Evolutionary conservation across 75 land plant species (phyloP).

Genomic region (Cunninghamia lanceolata): DNA sequence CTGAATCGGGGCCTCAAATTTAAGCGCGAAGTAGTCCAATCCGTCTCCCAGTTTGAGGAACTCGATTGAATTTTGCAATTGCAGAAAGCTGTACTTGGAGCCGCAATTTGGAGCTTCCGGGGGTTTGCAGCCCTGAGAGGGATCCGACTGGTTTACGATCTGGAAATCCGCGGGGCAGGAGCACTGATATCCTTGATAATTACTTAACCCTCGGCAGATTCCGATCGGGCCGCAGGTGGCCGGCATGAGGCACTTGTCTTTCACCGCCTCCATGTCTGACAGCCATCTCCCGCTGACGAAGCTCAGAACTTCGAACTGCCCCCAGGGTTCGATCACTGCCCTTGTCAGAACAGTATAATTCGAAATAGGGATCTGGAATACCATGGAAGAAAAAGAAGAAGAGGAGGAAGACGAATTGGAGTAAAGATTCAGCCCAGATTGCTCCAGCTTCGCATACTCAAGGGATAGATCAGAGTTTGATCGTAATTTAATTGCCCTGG

Average conservation of each 20-base stretch:
- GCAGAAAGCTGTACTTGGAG: background rate
- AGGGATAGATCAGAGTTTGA: slow-evolving; percentile 11
- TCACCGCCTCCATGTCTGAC: slow-evolving; percentile 12
- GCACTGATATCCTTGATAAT: slow-evolving; percentile 16
- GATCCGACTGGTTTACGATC: background rate
- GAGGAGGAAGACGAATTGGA: background rate
- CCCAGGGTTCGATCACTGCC: slow-evolving; percentile 14
- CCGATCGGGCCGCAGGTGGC: slow-evolving; percentile 43
- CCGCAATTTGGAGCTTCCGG: background rate
- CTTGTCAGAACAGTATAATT: slow-evolving; percentile 13
- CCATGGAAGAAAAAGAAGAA: background rate
- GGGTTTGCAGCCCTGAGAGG: slow-evolving; percentile 14
- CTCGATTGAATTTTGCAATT: background rate
- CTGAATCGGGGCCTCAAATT: slow-evolving; percentile 17
- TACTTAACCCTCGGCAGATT: slow-evolving; percentile 23
- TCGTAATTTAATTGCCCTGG: slow-evolving; percentile 14
- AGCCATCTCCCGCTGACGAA: background rate
- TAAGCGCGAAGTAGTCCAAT: slow-evolving; percentile 33
- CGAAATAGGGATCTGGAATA: slow-evolving; percentile 7
- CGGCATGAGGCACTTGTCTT: slow-evolving; percentile 24
- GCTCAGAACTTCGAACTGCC: slow-evolving; percentile 26
- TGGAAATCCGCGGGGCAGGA: slow-evolving; percentile 42
- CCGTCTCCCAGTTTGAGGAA: slow-evolving; percentile 33
- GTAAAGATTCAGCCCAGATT: slow-evolving; percentile 41
- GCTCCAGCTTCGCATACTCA: slow-evolving; percentile 28